Conservation (phyloP, 345 rosid species). For the Aquilaria yunnanensis region DNA sequence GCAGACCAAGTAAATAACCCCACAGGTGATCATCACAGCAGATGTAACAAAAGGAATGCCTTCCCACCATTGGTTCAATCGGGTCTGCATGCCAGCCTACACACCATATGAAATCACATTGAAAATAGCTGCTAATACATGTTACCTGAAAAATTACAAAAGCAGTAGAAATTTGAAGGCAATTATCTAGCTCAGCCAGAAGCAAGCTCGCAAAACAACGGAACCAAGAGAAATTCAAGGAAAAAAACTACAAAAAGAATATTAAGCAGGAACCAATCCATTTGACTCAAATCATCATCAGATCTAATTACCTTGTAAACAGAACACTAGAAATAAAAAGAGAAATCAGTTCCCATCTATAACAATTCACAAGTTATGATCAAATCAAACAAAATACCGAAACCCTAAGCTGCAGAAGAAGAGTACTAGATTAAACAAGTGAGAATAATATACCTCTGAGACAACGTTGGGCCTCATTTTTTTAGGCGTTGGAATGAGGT, state of each 20-base stretch:
- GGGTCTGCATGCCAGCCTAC: slow-evolving; percentile 81
- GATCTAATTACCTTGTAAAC: not conserved
- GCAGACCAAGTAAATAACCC: slow-evolving; percentile 61
- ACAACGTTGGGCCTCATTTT: slow-evolving; percentile 44
- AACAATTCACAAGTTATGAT: not conserved
- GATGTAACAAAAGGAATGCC: slow-evolving; percentile 84
- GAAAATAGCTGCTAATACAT: not conserved
- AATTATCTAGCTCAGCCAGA: not conserved
- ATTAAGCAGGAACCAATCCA: not conserved
- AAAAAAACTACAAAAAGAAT: not conserved
- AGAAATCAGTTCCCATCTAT: not conserved
- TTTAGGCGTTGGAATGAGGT: not conserved
- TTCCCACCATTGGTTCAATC: slow-evolving; percentile 87
- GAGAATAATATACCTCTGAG: slow-evolving; percentile 36
- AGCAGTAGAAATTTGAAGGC: not conserved
- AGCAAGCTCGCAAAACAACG: not conserved
- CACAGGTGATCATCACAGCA: slow-evolving; percentile 62
- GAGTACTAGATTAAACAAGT: slow-evolving; percentile 1
- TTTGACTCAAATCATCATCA: not conserved
- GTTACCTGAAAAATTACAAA: not conserved
- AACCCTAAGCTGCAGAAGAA: slow-evolving; percentile 5
- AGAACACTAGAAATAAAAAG: not conserved
- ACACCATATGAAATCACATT: slow-evolving; percentile 8
- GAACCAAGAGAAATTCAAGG: not conserved
- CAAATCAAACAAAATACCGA: not conserved